These are phyloP conservation scores for Pseudogymnoascus sp. DNA, from an alignment of 2,329 filamentous ascomycete genomes.

Conservation along the genomic window DNA sequence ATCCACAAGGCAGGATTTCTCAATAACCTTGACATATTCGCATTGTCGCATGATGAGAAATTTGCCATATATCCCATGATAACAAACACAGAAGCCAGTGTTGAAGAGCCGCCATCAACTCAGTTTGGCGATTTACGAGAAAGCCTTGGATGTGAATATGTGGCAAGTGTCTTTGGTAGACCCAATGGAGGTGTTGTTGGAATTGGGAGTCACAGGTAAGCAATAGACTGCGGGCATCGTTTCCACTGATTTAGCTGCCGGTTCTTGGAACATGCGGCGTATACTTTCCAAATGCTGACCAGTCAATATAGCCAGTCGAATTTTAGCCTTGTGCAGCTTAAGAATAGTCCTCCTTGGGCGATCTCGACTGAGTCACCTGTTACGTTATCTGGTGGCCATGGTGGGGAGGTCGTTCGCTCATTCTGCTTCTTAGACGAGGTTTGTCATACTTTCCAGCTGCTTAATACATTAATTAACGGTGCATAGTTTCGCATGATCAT, in stretches of 20 bases:
- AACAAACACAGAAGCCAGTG: slow-evolving; percentile 55
- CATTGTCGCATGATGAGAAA: slow-evolving; percentile 71
- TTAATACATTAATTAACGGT: slow-evolving; percentile 20
- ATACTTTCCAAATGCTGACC: slow-evolving; percentile 24
- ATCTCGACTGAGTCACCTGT: slow-evolving; percentile 52
- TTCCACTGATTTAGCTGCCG: slow-evolving; percentile 26
- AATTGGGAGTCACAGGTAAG: slow-evolving; percentile 61
- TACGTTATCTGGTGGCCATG: slow-evolving; percentile 56
- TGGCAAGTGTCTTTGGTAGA: slow-evolving; percentile 60
- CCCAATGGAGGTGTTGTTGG: slow-evolving; percentile 56
- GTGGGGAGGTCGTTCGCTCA: slow-evolving; percentile 56
- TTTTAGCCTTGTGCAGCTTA: slow-evolving; percentile 56
- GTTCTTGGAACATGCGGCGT: slow-evolving; percentile 15
- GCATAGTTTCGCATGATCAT: slow-evolving; percentile 27
- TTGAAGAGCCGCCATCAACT: slow-evolving; percentile 41
- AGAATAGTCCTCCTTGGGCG: slow-evolving; percentile 43
- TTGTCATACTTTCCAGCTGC: slow-evolving; percentile 21
- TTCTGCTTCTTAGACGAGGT: slow-evolving; percentile 59
- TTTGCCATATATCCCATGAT: slow-evolving; percentile 67
- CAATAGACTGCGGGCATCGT: background rate
- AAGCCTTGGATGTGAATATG: slow-evolving; percentile 64
- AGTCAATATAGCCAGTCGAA: slow-evolving; percentile 41
- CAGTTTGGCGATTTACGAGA: slow-evolving; percentile 66
- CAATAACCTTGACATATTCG: slow-evolving; percentile 58
- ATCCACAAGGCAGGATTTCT: slow-evolving; percentile 72